A percentile compares a stretch with the other conserved stretches of the same genome.
Evolutionary conservation across 371 early-diverging fungal species (phyloP).

Genomic region (Sporodiniella umbellata): DNA sequence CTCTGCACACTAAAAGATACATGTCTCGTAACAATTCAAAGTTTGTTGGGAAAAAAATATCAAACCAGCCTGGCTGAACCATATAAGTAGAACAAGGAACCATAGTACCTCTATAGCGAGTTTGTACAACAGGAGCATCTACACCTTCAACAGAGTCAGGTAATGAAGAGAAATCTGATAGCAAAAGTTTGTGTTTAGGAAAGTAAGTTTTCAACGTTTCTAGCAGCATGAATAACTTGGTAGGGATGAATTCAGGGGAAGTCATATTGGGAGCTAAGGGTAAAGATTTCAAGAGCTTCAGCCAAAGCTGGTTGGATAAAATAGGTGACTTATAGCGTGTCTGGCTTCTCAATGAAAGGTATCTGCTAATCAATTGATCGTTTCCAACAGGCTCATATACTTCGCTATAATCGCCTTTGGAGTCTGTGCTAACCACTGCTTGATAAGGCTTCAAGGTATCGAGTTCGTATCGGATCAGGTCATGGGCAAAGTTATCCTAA

Average conservation of each 20-base stretch:
- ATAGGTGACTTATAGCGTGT: constrained; percentile 62
- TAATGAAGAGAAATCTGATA: constrained; percentile 85
- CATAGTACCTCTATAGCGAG: constrained; percentile 84
- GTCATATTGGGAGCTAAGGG: constrained; percentile 89
- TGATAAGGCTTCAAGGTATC: constrained; percentile 72
- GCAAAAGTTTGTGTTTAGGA: constrained; percentile 84
- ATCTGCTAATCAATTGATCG: constrained; percentile 74
- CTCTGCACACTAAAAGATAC: constrained; percentile 67
- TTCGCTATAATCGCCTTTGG: constrained; percentile 82
- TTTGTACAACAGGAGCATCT: constrained; percentile 95
- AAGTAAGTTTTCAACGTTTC: constrained; percentile 75
- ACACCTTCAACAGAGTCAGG: constrained; percentile 80
- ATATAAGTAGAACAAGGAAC: constrained; percentile 92
- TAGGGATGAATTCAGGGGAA: constrained; percentile 86
- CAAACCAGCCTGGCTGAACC: constrained; percentile 97
- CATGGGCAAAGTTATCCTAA: constrained; percentile 94
- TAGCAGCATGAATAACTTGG: constrained; percentile 75
- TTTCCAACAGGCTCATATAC: constrained; percentile 73
- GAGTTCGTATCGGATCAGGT: constrained; percentile 83
- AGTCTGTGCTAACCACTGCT: constrained; percentile 78
- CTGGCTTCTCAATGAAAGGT: constrained; percentile 58
- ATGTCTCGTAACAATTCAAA: constrained; percentile 81
- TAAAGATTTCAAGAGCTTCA: constrained; percentile 54
- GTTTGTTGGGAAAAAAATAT: constrained; percentile 97
- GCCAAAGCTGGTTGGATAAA: constrained; percentile 44